Conservation (phyloP, 1,284 basidiomycete species). For the Agroathelia rolfsii region DNA sequence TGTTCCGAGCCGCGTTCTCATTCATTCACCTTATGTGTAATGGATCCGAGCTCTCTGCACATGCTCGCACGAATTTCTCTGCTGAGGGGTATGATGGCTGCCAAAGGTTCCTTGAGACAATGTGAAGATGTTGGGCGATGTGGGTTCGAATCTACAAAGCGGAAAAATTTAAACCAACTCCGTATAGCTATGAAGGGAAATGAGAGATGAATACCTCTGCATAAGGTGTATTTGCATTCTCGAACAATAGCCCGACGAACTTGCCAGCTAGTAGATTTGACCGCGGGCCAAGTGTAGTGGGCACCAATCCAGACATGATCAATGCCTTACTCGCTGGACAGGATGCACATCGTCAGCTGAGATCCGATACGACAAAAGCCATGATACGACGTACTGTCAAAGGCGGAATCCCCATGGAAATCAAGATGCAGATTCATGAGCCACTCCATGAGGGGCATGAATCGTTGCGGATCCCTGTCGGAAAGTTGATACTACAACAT, state of each 20-base stretch:
- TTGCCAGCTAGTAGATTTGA: conserved; percentile 60
- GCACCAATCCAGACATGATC: conserved; percentile 45
- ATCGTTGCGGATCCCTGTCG: conserved; percentile 81
- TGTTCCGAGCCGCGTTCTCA: neutral
- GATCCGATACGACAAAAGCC: conserved; percentile 4
- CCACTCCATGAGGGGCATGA: conserved; percentile 72
- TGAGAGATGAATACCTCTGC: conserved; percentile 51
- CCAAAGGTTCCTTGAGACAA: conserved; percentile 57
- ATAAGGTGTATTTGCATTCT: conserved; percentile 72
- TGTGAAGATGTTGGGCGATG: conserved; percentile 61
- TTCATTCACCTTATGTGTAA: conserved; percentile 43
- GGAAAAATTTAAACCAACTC: conserved; percentile 7
- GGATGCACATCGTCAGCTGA: conserved; percentile 12
- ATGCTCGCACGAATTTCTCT: conserved; percentile 54
- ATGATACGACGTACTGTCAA: conserved; percentile 45
- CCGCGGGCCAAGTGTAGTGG: conserved; percentile 48
- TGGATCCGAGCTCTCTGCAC: conserved; percentile 52
- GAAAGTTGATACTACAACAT: conserved; percentile 49
- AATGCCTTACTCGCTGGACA: conserved; percentile 60
- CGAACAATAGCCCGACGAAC: conserved; percentile 65
- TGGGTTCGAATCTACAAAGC: conserved; percentile 52
- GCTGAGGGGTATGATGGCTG: conserved; percentile 69
- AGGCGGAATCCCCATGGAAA: conserved; percentile 72
- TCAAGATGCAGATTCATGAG: conserved; percentile 70
- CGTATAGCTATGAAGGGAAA: conserved; percentile 5